Evolutionary conservation across 495 filamentous ascomycete species (phyloP), one percentile per base, ranked within the genome.

Genomic region (Beverwykella pulmonaria): DNA sequence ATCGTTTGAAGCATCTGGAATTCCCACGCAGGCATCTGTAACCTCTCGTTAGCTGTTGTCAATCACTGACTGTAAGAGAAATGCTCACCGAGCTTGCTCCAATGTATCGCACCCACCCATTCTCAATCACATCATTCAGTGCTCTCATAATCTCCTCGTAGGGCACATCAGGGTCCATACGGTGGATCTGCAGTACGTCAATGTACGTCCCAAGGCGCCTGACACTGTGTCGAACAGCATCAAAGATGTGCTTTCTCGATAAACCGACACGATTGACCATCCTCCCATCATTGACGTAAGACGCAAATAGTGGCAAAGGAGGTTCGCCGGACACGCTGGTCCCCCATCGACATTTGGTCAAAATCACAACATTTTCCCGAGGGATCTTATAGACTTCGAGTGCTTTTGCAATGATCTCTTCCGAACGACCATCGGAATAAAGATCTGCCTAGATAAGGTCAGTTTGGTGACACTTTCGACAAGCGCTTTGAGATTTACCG

Each of bases 71-170:
- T n/a, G n/a, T n/a, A n/a, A n/a, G n/a, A n/a, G n/a, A n/a, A n/a
- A n/a, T n/a, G n/a, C n/a, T n/a, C n/a, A n/a, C n/a, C n/a, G n/a
- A n/a, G 61, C 80, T 84, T 0, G 87, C 87, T 1, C 88, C 88
- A 48, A 91, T 85, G 72, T 91, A 92, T 10, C 81, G 80, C 22
- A 90, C 83, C 70, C 88, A 90, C 12, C 87, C 88, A 0, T 76
- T 75, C 68, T 83, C 78, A 2, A 91, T 82, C 0, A 91, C 72
- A 67, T 92, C 88, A 67, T 91, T 83, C 2, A 92, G 76, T 69
- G 66, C 59, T 1, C 83, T 75, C 87, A 92, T 90, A 12, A 85
- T 88, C 74, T 90, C 88, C 73, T 87, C 85, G 14, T 74, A 56
- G 0, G 83, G 80, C 0, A 81, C 84, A 1, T 74, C 71, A 0